Evolutionary conservation across 2,329 filamentous ascomycete species (phyloP), one percentile per base, ranked within the genome.

Genomic region (Aspergillus felis): DNA sequence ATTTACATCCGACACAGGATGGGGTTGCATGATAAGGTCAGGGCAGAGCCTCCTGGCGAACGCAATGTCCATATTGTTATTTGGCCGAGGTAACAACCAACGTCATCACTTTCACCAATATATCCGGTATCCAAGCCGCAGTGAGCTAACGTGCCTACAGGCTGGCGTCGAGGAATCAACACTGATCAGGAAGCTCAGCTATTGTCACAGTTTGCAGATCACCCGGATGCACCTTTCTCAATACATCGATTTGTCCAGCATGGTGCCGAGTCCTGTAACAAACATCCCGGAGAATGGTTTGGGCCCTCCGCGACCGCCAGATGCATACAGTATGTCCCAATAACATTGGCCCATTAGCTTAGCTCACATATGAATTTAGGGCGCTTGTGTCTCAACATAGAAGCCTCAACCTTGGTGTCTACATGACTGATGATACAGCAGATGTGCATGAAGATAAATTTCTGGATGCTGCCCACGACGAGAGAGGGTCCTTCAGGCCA

Each of bases 11-110:
- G 94, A 99, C 72, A 92, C 91, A 9, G 94, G 94, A 53, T 99
- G 95, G 92, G 94, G 94, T 0, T 99, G 94, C 71, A 99, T 99
- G 94, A 97, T 99, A 66, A 83, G 94, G 58, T 97, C 93, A 5
- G 94, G 94, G 3, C 94, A 99, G 78, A 93, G 91, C 68, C 81
- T 99, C 27, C 80, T 99, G 46, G 93, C 93, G 48, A 99, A 97
- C 74, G 83, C 93, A 1, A 80, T 97, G 66, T 77, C 85, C 20
- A 82, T 89, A 55, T 78, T 92, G 50, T 81, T 83, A 42, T 78
- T 97, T 24, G 93, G 94, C 22, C 86, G 94, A 82, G 89, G 90
- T 92, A 81, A 61, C 41, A 48, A 12, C 65, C 51, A 55, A 57
- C 22, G 46, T 25, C 53, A 41, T 20, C 44, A 2, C 25, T 56